phyloP scores from a whole-genome alignment of 1,139 yeast genomes.

The Zygosaccharomyces pseudobailii region DNA sequence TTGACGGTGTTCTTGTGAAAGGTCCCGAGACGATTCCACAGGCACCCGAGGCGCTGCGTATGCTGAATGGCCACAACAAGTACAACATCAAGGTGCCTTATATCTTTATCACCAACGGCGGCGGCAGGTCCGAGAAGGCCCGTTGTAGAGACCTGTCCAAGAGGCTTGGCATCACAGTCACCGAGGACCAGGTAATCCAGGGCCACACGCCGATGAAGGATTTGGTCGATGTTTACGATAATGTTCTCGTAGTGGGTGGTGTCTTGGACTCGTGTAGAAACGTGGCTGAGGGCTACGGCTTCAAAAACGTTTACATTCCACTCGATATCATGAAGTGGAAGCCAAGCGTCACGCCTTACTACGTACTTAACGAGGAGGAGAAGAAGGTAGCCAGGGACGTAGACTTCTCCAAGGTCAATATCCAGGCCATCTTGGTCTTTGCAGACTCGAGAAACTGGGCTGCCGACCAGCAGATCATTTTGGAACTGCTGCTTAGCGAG shows the following conservation, averaged over 20 bases:
- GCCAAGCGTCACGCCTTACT: slow-evolving; percentile 78
- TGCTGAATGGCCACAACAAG: slow-evolving; percentile 72
- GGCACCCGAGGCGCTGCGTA: slow-evolving; percentile 62
- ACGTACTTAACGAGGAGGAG: slow-evolving; percentile 70
- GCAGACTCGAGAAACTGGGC: slow-evolving; percentile 89
- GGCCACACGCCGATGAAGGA: slow-evolving; percentile 90
- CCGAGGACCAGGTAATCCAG: slow-evolving; percentile 75
- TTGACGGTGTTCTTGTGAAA: slow-evolving; percentile 75
- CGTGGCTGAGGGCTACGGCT: slow-evolving; percentile 75
- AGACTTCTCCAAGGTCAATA: slow-evolving; percentile 58
- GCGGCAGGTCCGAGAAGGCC: slow-evolving; percentile 73
- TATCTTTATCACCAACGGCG: slow-evolving; percentile 83
- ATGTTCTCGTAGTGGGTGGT: slow-evolving; percentile 82
- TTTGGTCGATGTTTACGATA: slow-evolving; percentile 57
- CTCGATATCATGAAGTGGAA: slow-evolving; percentile 79
- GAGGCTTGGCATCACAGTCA: slow-evolving; percentile 54
- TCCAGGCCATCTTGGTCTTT: slow-evolving; percentile 72
- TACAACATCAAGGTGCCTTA: slow-evolving; percentile 80
- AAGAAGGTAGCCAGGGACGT: slow-evolving; percentile 48
- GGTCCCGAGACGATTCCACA: slow-evolving; percentile 79
- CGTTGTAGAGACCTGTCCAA: slow-evolving; percentile 64
- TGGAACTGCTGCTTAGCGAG: slow-evolving; percentile 68
- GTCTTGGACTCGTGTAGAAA: slow-evolving; percentile 75
- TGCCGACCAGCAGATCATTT: slow-evolving; percentile 80
- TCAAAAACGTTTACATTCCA: slow-evolving; percentile 72